A percentile compares a stretch with the other conserved stretches of the same genome.
phyloP scores from a whole-genome alignment of 2,329 filamentous ascomycete species.

The Penicillium sp. region DNA sequence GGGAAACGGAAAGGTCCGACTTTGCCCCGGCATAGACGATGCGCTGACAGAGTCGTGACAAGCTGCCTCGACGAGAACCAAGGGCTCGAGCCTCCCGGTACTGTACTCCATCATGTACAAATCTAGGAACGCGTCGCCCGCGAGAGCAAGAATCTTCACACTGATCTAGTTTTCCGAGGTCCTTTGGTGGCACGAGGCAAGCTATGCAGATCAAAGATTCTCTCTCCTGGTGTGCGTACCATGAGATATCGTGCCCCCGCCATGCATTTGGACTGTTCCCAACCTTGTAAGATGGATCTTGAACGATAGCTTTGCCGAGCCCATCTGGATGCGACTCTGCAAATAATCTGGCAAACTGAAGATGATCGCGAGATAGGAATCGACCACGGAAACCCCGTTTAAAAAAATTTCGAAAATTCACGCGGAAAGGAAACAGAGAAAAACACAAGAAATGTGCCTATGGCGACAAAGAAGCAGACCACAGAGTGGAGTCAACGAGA shows the following conservation, averaged over 20 bases:
- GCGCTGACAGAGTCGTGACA: slow-evolving; percentile 30
- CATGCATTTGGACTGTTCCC: slow-evolving; percentile 12
- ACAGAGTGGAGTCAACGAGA: too few species aligned
- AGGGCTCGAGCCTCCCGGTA: slow-evolving; percentile 5
- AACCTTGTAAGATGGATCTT: slow-evolving; percentile 9
- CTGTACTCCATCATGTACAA: slow-evolving; percentile 25
- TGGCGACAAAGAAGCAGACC: too few species aligned
- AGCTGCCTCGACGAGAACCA: slow-evolving; percentile 20
- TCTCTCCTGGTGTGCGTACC: slow-evolving; percentile 25
- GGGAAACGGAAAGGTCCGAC: slow-evolving; percentile 22
- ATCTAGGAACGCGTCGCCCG: slow-evolving; percentile 35
- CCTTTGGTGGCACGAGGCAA: slow-evolving; percentile 24
- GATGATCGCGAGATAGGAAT: slow-evolving; percentile 37
- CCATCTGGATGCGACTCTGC: neutral
- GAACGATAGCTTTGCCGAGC: slow-evolving; percentile 6
- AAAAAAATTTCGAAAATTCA: slow-evolving; percentile 16
- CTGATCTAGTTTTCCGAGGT: neutral
- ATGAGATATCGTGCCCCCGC: slow-evolving; percentile 15
- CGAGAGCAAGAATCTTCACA: slow-evolving; percentile 28
- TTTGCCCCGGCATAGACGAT: slow-evolving; percentile 28
- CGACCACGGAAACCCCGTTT: slow-evolving; percentile 16
- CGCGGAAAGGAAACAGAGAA: slow-evolving; percentile 16
- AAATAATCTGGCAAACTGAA: slow-evolving; percentile 28
- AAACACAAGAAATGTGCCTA: slow-evolving; percentile 2
- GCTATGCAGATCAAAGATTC: slow-evolving; percentile 20